A percentile compares a stretch with the other conserved stretches of the same genome.
These are phyloP conservation scores for Talaromyces sp. DNA, from an alignment of 2,329 filamentous ascomycete species.

Conservation along the genomic window DNA sequence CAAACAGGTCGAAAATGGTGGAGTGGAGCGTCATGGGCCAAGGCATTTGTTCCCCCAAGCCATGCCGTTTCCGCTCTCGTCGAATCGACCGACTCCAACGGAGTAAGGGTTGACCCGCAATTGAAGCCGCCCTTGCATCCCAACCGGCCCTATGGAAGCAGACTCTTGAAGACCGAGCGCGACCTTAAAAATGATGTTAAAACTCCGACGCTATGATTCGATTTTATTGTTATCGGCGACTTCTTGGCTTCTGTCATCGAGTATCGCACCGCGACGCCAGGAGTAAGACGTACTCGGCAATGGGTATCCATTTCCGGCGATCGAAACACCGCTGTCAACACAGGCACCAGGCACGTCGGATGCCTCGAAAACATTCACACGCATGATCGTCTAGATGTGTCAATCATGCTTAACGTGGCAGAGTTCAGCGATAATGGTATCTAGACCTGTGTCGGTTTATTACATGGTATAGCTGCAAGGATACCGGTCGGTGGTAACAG, in stretches of 20 bases:
- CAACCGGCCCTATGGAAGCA: constrained; percentile 14
- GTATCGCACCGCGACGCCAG: neutral
- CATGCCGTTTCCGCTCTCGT: constrained; percentile 7
- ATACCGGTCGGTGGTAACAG: neutral
- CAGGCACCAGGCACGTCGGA: neutral
- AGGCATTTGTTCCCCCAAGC: neutral
- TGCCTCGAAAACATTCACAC: neutral
- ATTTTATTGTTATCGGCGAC: neutral
- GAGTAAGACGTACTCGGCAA: neutral
- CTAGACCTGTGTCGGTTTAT: neutral
- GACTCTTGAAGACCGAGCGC: neutral
- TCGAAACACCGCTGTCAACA: neutral
- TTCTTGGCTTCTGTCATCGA: constrained; percentile 4
- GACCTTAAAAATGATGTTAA: neutral
- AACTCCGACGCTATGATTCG: neutral
- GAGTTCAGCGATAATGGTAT: neutral
- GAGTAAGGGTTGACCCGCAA: constrained; percentile 12
- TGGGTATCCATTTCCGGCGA: neutral
- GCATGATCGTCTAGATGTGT: neutral
- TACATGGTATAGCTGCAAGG: neutral
- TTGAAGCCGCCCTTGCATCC: constrained; percentile 13
- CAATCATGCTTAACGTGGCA: neutral
- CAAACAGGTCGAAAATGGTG: neutral
- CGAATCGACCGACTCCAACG: neutral
- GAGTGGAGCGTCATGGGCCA: neutral